Conservation (phyloP, 768 basidiomycete genomes). For the Arthromyces matolae region DNA sequence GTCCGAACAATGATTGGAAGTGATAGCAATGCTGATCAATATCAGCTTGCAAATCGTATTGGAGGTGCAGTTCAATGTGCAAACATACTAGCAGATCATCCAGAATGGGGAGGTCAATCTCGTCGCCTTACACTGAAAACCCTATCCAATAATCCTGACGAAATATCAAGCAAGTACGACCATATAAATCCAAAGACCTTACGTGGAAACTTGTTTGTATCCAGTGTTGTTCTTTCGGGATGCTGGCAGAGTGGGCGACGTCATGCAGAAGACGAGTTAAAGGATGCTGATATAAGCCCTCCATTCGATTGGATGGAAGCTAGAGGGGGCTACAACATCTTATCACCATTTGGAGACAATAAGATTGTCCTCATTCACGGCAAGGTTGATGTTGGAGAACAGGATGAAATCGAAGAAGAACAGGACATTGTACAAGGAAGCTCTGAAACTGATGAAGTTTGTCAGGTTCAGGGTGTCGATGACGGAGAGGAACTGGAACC, state of each 20-base stretch:
- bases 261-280: not conserved
- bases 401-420: not conserved
- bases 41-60: conserved; percentile 25
- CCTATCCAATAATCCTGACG: conserved; percentile 19
- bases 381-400: not conserved
- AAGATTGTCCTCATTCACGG: conserved; percentile 1
- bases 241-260: not conserved
- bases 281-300: not conserved
- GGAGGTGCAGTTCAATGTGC: conserved; percentile 25
- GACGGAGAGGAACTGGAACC: too few relatives aligned
- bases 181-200: conserved; percentile 34
- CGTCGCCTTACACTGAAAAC: conserved; percentile 28
- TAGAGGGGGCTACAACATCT: not conserved
- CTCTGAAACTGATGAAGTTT: not conserved
- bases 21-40: conserved; percentile 19
- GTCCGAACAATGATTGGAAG: conserved; percentile 31
- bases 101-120: conserved; percentile 35
- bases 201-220: conserved; percentile 28
- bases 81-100: conserved; percentile 31
- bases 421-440: too few relatives aligned
- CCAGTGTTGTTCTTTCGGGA: conserved; percentile 8
- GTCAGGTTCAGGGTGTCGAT: too few relatives aligned
- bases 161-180: conserved; percentile 23
- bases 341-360: not conserved
- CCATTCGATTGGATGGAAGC: not conserved